These are phyloP conservation scores for Tilletia indica DNA, from an alignment of 1,284 basidiomycete genomes.

Conservation along the genomic window DNA sequence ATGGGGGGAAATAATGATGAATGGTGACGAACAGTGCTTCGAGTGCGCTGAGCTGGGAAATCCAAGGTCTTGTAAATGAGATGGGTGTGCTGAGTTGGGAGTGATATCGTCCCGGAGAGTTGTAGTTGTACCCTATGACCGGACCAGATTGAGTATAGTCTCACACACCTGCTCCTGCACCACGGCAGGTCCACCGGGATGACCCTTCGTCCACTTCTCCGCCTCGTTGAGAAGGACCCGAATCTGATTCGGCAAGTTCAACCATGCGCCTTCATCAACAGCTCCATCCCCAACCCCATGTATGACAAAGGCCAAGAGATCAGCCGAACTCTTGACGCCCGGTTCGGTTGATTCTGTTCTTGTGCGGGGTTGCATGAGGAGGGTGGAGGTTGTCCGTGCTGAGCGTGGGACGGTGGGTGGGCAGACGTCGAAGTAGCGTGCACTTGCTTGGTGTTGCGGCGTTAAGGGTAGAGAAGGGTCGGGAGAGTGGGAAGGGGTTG, in stretches of 20 bases:
- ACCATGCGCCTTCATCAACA: neutral
- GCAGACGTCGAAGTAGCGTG: constrained; percentile 30
- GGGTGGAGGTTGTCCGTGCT: constrained; percentile 12
- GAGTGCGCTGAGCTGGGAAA: no score
- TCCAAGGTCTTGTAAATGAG: no score
- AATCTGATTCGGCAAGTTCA: neutral
- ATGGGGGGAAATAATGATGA: no score
- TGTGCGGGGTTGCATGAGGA: constrained; percentile 28
- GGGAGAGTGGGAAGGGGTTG: neutral
- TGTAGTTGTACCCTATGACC: neutral
- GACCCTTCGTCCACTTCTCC: neutral
- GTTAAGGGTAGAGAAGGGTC: neutral
- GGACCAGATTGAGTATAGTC: neutral
- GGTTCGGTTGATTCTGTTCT: constrained; percentile 16
- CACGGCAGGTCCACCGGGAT: no score
- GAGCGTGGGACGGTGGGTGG: constrained; percentile 16
- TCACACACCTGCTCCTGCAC: neutral
- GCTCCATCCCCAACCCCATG: constrained; percentile 6
- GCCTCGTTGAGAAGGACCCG: neutral
- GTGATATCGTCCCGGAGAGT: no score
- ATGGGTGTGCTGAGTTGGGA: no score
- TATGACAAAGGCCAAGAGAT: constrained; percentile 6
- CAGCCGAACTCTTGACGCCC: neutral
- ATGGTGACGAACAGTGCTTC: no score
- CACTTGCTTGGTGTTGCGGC: constrained; percentile 14